These are phyloP conservation scores for Diaporthe ampelina DNA, from an alignment of 2,329 filamentous ascomycete genomes.

Conservation along the genomic window DNA sequence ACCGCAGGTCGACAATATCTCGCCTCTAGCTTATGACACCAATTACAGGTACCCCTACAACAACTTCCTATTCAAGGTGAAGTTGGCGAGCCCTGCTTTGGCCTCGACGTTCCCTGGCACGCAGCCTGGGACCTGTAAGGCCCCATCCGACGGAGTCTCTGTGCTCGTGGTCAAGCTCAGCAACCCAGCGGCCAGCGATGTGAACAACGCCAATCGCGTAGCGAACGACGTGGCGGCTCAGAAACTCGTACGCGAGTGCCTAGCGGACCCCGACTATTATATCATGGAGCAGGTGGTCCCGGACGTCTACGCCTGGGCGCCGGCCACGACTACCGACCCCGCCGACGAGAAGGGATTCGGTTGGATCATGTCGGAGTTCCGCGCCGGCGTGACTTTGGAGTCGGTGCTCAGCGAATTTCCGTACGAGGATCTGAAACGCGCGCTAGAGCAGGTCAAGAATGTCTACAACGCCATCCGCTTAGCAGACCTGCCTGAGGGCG, in stretches of 20 bases:
- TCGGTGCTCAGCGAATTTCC: constrained; percentile 35
- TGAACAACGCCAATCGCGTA: constrained; percentile 47
- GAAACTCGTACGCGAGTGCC: constrained; percentile 42
- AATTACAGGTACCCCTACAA: constrained; percentile 41
- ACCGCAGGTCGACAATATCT: neutral
- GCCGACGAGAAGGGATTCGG: constrained; percentile 40
- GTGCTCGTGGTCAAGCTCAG: constrained; percentile 46
- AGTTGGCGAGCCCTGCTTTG: constrained; percentile 39
- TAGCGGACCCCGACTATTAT: neutral
- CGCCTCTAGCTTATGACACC: constrained; percentile 42
- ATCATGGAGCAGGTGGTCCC: constrained; percentile 42
- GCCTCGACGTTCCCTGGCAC: constrained; percentile 39
- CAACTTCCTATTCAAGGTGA: constrained; percentile 47
- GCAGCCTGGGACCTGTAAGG: constrained; percentile 39
- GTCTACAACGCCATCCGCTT: constrained; percentile 43
- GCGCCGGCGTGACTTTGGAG: constrained; percentile 45
- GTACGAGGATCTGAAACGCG: neutral
- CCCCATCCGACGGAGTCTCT: constrained; percentile 38
- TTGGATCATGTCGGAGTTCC: constrained; percentile 47
- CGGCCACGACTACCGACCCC: neutral
- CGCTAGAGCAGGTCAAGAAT: constrained; percentile 46
- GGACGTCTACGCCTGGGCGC: constrained; percentile 45
- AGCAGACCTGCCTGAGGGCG: constrained; percentile 40
- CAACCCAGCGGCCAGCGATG: constrained; percentile 44
- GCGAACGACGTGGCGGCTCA: constrained; percentile 48